These are phyloP conservation scores for Terana coerulea DNA, from an alignment of 768 basidiomycete genomes.

Conservation along the genomic window DNA sequence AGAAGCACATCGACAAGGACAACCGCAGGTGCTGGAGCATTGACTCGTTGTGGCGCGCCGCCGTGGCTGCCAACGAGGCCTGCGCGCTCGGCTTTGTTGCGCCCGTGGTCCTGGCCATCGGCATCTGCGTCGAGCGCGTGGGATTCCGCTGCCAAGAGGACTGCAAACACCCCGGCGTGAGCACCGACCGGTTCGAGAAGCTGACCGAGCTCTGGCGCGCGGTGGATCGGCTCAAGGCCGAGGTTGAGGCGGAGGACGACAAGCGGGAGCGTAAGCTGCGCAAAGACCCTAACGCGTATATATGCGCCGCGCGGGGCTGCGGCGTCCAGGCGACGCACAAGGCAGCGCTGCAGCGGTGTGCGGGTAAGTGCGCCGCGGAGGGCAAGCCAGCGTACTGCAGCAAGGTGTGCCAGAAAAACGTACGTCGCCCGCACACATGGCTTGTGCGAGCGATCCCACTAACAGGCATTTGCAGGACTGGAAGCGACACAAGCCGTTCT, in stretches of 20 bases:
- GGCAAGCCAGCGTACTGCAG: constrained; percentile 15
- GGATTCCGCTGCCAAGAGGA: constrained; percentile 1
- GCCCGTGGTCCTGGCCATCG: constrained; percentile 2
- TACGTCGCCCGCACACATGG: neutral
- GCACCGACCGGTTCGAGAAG: neutral
- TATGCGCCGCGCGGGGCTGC: constrained; percentile 11
- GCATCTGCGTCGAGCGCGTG: neutral
- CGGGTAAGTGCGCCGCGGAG: neutral
- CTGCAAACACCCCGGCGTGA: neutral
- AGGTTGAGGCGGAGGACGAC: neutral
- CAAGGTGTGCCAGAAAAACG: constrained; percentile 5
- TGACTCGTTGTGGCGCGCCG: constrained; percentile 9
- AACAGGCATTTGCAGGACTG: constrained; percentile 3
- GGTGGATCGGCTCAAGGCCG: neutral
- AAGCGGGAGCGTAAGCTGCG: neutral
- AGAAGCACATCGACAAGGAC: neutral
- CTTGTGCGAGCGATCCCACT: neutral
- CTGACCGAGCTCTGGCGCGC: constrained; percentile 3
- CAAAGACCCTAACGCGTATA: constrained; percentile 11
- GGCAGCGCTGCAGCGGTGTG: constrained; percentile 8
- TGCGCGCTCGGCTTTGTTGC: constrained; percentile 4
- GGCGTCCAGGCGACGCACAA: constrained; percentile 12
- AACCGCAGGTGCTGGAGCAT: neutral
- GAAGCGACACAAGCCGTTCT: constrained; percentile 9
- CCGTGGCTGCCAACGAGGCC: constrained; percentile 4